Evolutionary conservation across 2,329 filamentous ascomycete genomes (phyloP), one percentile per base, ranked within the genome.

Genomic region (Talaromyces sp.): DNA sequence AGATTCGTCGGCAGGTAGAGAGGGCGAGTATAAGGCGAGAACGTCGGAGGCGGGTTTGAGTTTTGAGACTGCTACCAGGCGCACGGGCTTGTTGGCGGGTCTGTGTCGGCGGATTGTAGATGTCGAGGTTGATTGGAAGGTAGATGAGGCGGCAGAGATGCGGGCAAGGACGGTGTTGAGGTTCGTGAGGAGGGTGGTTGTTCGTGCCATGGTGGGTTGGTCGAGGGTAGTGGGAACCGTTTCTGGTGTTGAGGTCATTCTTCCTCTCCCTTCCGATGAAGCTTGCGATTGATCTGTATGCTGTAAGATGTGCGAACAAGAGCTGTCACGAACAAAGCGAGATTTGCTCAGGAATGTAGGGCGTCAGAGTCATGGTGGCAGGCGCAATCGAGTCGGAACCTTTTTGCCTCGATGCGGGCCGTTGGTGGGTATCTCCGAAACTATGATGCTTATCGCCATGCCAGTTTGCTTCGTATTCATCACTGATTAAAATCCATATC

Each of bases 51-150:
- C 92, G 14, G 95, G 94, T 80, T 99, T 98, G 70, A 97, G 85
- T 79, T 99, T 99, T 47, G 93, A 97, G 59, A 99, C 95, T 33
- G 95, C 94, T 49, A 99, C 93, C 45, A 99, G 85, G 56, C 95
- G 89, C 50, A 77, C 69, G 24, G 73, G 68, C 64, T 72, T 52
- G 59, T 60, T 45, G 37, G 61, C 61, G 3, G 61, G 61, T 63
- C 61, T 49, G 39, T 47, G 49, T 41, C 54, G 56, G 33, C 37
- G 54, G 27, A 66, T 63, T 66, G 68, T 60, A 65, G 71, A 64
- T 69, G 66, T 52, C 68, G 67, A 22, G 84, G 82, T 52, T 83
- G 84, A 45, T 13, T 43, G 31, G 27, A 65, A 58, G 0, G 43
- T 67, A 31, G 56, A 41, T 13, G 63, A 60, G 43, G 66, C 66